Evolutionary conservation across 2,329 filamentous ascomycete species (phyloP), one percentile per base, ranked within the genome.

Genomic region (Aspergillus fischeri): DNA sequence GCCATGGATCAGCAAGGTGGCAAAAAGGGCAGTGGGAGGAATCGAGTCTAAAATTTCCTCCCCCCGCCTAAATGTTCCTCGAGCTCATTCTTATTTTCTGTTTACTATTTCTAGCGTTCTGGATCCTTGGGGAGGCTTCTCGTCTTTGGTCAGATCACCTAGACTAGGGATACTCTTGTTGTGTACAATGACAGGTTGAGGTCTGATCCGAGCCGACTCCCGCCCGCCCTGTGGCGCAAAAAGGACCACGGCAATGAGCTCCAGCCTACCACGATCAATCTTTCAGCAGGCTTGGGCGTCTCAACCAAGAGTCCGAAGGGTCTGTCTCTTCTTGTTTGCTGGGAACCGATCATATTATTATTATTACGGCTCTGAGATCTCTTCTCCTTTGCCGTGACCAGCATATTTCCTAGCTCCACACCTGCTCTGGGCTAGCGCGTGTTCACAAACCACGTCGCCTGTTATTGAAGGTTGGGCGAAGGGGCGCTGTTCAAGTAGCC

Each of bases 211-310:
- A 53, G 42, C 42, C 52, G 52, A 41, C 21, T 49, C 41, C 52
- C 52, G 42, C 52, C 41, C 52, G 52, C 42, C 44, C 35, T 44
- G 52, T 53, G 52, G 52, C 52, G 42, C 42, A 24, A 14, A 29
- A 53, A 27, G 17, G 42, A 14, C 27, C 27, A 44, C 60, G 60
- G 60, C 59, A 57, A n/a, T 61, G 32, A 53, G 14, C 59, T 61
- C 60, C 60, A 61, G 59, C 60, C 60, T 63, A 63, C 60, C 60
- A 63, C 60, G 44, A 27, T 25, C 42, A 45, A 38, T 28, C 49
- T 52, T 38, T 38, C 5, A 35, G 25, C 41, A 27, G 27, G 20
- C 35, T 44, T 57, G 49, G 55, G 38, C 51, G 49, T 51, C 49
- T 58, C 56, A 53, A 24, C 17, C 54, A 41, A 41, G 54, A 25